A percentile compares a stretch with the other conserved stretches of the same genome.
Evolutionary conservation across 495 filamentous ascomycete genomes (phyloP).

Genomic region (Aeminium ludgeri): DNA sequence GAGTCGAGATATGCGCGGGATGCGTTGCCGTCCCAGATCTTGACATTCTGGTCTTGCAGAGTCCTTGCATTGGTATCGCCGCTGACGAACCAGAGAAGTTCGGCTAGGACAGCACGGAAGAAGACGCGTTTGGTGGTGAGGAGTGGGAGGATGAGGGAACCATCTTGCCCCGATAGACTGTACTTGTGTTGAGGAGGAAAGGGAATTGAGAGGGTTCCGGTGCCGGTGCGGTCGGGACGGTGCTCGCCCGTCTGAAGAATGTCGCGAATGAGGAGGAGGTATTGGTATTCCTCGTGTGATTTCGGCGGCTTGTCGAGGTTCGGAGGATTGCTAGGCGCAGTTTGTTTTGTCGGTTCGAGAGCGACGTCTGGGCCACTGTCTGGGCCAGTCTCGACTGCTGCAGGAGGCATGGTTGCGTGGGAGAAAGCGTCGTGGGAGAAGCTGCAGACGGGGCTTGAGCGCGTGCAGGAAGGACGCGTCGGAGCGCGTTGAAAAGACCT

Average conservation of each 20-base stretch:
- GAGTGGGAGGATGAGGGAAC: slow-evolving; percentile 58
- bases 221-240: slow-evolving; percentile 79
- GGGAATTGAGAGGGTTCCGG: slow-evolving; percentile 78
- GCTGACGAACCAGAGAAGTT: slow-evolving; percentile 91
- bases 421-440: not conserved
- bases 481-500: no score
- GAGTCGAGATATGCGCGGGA: slow-evolving; percentile 74
- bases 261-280: slow-evolving; percentile 38
- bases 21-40: slow-evolving; percentile 98
- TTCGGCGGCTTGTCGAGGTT: not conserved
- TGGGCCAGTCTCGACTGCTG: slow-evolving; percentile 12
- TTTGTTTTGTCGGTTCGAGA: not conserved
- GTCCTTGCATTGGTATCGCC: slow-evolving; percentile 62
- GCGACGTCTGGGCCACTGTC: slow-evolving; percentile 11
- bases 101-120: slow-evolving; percentile 72
- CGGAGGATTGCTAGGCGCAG: not conserved
- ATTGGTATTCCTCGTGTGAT: slow-evolving; percentile 28
- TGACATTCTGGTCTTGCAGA: slow-evolving; percentile 60
- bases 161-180: slow-evolving; percentile 46
- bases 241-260: slow-evolving; percentile 64
- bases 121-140: slow-evolving; percentile 96
- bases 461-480: no score
- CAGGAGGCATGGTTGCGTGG: slow-evolving; percentile 10
- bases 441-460: no score
- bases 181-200: slow-evolving; percentile 76